phyloP scores from a whole-genome alignment of 345 rosid genomes.

The Xanthoceras sorbifolium region DNA sequence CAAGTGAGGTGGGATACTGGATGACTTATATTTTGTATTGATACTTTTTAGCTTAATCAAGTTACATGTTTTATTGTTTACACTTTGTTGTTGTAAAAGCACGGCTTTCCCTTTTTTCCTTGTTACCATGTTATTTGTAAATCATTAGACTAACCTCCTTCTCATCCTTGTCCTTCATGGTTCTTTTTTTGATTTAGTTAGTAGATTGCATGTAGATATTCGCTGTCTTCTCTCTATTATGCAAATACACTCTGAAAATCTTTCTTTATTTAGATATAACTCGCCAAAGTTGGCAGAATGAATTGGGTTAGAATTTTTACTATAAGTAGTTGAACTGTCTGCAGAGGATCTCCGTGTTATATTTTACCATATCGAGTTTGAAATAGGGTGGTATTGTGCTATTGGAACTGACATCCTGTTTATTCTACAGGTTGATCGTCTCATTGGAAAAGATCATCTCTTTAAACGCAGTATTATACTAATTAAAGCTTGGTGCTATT shows the following conservation, averaged over 20 bases:
- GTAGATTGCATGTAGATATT: not conserved
- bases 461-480: slow-evolving; percentile 84
- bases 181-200: not conserved
- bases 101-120: not conserved
- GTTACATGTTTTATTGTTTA: not conserved
- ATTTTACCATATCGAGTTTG: not conserved
- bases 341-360: not conserved
- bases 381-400: not conserved
- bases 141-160: not conserved
- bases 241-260: not conserved
- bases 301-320: not conserved
- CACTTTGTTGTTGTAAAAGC: not conserved
- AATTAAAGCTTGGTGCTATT: slow-evolving; percentile 92
- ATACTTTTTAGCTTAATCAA: not conserved
- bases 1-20: not conserved
- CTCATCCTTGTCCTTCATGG: not conserved
- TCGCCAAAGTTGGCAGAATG: not conserved
- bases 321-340: slow-evolving; percentile 6
- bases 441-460: slow-evolving; percentile 75
- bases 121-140: not conserved
- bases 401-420: slow-evolving; percentile 27
- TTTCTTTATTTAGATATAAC: not conserved
- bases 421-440: slow-evolving; percentile 58
- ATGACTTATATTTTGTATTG: not conserved
- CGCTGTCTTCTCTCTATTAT: not conserved